Conservation (phyloP, 1,284 basidiomycete genomes). For the Pascua guehoae region DNA sequence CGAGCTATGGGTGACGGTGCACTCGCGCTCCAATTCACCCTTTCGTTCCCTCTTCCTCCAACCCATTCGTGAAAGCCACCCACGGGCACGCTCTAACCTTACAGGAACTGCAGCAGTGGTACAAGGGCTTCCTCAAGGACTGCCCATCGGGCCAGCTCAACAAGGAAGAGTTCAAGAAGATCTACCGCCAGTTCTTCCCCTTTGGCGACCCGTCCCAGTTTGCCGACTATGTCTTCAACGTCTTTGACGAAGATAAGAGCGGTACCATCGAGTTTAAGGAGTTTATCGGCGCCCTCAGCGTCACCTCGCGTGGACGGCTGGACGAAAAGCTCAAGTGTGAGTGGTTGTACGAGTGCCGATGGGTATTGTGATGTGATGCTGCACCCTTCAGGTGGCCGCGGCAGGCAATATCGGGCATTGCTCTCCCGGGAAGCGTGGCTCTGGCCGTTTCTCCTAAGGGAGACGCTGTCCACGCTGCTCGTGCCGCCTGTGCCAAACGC, state of each 20-base stretch:
- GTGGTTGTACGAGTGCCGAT: conserved; percentile 37
- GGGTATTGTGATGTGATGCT: neutral
- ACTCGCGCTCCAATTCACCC: neutral
- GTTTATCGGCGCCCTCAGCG: conserved; percentile 95
- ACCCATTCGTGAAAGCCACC: no score
- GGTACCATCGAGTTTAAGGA: conserved; percentile 93
- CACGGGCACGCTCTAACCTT: no score
- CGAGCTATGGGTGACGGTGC: no score
- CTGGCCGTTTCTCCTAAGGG: neutral
- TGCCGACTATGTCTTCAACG: conserved; percentile 96
- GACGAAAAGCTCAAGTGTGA: conserved; percentile 98
- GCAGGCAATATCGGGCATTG: neutral
- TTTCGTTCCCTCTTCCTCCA: neutral
- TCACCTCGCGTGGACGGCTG: conserved; percentile 86
- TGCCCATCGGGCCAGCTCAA: conserved; percentile 96
- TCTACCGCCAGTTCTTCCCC: conserved; percentile 99
- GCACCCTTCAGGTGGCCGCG: neutral
- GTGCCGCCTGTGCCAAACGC: neutral
- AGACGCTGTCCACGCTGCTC: neutral
- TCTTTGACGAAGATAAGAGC: conserved; percentile 66
- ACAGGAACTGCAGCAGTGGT: conserved; percentile 97
- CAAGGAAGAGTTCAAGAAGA: conserved; percentile 92
- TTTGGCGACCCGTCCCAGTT: conserved; percentile 97
- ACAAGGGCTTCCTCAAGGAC: conserved; percentile 98
- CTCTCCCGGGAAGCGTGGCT: neutral